These are phyloP conservation scores for Penicillium paxilli DNA, from an alignment of 495 filamentous ascomycete genomes.

Conservation along the genomic window DNA sequence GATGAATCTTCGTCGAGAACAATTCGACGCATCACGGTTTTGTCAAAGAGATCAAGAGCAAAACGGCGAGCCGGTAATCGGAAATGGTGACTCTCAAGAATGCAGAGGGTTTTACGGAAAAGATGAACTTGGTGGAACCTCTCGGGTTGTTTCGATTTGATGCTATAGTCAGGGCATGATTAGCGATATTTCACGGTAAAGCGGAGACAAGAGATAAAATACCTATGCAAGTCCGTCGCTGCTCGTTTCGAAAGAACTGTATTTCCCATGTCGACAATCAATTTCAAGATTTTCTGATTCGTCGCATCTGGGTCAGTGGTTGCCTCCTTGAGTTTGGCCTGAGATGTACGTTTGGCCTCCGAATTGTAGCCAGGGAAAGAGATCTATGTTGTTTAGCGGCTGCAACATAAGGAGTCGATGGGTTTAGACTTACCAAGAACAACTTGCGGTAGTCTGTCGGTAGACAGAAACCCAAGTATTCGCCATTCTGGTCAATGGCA, in stretches of 20 bases:
- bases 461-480: constrained; percentile 82
- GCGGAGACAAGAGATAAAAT: constrained; percentile 7
- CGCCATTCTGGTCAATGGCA: constrained; percentile 78
- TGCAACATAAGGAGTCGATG: not conserved
- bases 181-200: constrained; percentile 5
- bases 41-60: constrained; percentile 91
- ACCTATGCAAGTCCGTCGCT: constrained; percentile 67
- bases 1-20: constrained; percentile 65
- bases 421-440: constrained; percentile 59
- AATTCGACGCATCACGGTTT: constrained; percentile 77
- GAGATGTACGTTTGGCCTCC: constrained; percentile 39
- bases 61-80: constrained; percentile 80
- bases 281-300: constrained; percentile 72
- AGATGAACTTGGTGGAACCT: constrained; percentile 73
- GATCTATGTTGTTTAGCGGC: constrained; percentile 24
- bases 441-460: constrained; percentile 75
- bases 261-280: constrained; percentile 85
- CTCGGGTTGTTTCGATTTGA: constrained; percentile 65
- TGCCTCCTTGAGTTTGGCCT: constrained; percentile 43
- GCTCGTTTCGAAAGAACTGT: constrained; percentile 81
- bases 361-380: constrained; percentile 38
- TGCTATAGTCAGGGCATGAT: constrained; percentile 36
- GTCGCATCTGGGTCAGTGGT: constrained; percentile 61
- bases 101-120: constrained; percentile 77
- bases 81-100: constrained; percentile 91